Conservation (phyloP, 2,329 filamentous ascomycete genomes). For the Aspergillus aculeatinus region DNA sequence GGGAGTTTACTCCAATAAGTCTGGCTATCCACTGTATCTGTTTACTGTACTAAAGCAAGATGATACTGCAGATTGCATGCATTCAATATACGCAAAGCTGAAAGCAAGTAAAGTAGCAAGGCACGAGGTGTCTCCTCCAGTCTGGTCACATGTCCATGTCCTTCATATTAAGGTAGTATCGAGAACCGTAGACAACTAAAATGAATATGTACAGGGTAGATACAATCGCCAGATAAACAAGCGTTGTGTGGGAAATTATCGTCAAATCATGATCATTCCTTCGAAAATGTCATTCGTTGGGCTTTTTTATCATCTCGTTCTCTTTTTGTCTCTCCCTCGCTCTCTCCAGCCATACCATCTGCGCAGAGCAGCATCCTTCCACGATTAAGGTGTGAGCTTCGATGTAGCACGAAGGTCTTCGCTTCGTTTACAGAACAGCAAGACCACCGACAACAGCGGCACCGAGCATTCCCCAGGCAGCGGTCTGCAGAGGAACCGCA, state of each 20-base stretch:
- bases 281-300: neutral
- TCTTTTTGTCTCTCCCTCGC: neutral
- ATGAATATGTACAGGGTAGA: neutral
- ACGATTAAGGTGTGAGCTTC: neutral
- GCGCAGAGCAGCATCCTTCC: neutral
- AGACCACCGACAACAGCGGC: conserved; percentile 34
- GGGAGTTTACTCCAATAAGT: too few relatives aligned
- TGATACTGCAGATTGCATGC: too few relatives aligned
- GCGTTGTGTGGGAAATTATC: neutral
- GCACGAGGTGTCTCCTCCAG: too few relatives aligned
- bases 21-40: too few relatives aligned
- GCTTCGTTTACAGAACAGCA: conserved; percentile 28
- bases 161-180: neutral
- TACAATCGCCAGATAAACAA: neutral
- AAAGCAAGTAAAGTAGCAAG: too few relatives aligned
- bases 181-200: neutral
- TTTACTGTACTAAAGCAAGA: too few relatives aligned
- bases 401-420: too few relatives aligned
- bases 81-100: too few relatives aligned
- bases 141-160: neutral
- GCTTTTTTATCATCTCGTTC: neutral
- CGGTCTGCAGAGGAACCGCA: conserved; percentile 34
- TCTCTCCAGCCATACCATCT: neutral
- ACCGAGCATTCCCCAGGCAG: conserved; percentile 39
- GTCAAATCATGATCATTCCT: neutral